Evolutionary conservation across 78 protist genomes (phyloP), one percentile per base, ranked within the genome.

Genomic region (Dictyostelium discoideum): DNA sequence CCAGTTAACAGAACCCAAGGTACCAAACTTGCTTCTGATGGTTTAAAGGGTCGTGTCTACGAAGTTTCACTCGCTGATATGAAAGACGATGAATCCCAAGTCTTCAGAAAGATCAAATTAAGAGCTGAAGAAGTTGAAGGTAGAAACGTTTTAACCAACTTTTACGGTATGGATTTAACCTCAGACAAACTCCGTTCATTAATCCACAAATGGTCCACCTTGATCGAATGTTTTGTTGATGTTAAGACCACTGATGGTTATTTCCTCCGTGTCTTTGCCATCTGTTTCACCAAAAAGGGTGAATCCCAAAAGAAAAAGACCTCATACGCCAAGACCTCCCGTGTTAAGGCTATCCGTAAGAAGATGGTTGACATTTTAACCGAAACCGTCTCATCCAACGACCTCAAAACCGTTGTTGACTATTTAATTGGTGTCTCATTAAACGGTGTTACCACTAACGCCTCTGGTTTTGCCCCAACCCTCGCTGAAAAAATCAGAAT

Each of bases 141-240:
- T 63, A 7, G 72, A 67, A 82, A 76, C 84, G 89, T 96, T 85
- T 96, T 99, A 40, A 98, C 99, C 90, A 97, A 98, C 98, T 99
- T 99, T 98, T 98, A 98, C 98, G 99, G 99, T 78, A 96, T 99
- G 98, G 88, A 80, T 86, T 50, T 99, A 95, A 99, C 99, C 98
- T 97, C 99, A 7, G 99, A 99, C 97, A 99, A 99, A 98, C 96
- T 99, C 29, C 92, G 97, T 79, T 96, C 97, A 57, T 93, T 96
- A 78, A 87, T 98, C 96, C 96, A 94, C 93, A 99, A 99, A 99
- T 99, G 99, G 99, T 97, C 97, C 82, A 92, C 99, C 42, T 97
- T 99, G 85, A 98, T 99, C 93, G 99, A 99, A 98, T 97, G 97
- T 74, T 92, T 76, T 78, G 97, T 92, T 40, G 99, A 98, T 74